phyloP scores from a whole-genome alignment of 1,139 yeast genomes.

The Blastobotrys persicus region DNA sequence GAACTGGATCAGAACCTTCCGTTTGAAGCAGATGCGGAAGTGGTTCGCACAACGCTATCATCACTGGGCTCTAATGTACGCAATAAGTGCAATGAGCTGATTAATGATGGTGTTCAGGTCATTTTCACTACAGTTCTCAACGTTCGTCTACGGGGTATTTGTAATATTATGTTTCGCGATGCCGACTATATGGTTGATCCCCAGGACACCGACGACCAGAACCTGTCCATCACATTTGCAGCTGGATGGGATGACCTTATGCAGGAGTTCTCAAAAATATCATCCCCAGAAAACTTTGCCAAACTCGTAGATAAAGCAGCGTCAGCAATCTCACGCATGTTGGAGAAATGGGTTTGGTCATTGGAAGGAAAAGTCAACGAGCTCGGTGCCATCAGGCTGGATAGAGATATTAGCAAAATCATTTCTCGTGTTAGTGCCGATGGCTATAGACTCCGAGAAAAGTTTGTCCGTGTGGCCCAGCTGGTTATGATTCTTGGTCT shows the following conservation, averaged over 20 bases:
- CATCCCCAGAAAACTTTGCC: slow-evolving; percentile 51
- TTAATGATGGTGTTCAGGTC: slow-evolving; percentile 53
- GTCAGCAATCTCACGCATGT: slow-evolving; percentile 45
- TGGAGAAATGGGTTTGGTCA: slow-evolving; percentile 68
- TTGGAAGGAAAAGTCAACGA: slow-evolving; percentile 71
- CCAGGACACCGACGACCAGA: slow-evolving; percentile 24
- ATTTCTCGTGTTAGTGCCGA: slow-evolving; percentile 43
- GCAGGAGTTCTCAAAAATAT: slow-evolving; percentile 59
- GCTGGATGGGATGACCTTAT: slow-evolving; percentile 62
- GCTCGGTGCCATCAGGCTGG: slow-evolving; percentile 79
- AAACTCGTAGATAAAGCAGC: slow-evolving; percentile 56
- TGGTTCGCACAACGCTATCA: slow-evolving; percentile 44
- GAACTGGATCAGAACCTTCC: slow-evolving; percentile 48
- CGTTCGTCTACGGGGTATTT: slow-evolving; percentile 46
- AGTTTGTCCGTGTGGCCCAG: slow-evolving; percentile 79
- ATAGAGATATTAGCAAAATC: slow-evolving; percentile 73
- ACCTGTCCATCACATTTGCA: slow-evolving; percentile 27
- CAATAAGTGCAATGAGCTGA: slow-evolving; percentile 45
- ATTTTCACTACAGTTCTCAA: slow-evolving; percentile 60
- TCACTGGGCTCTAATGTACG: slow-evolving; percentile 37
- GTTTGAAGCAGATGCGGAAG: slow-evolving; percentile 52
- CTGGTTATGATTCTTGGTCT: slow-evolving; percentile 76
- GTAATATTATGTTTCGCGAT: slow-evolving; percentile 57
- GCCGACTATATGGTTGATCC: slow-evolving; percentile 45
- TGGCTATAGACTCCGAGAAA: slow-evolving; percentile 66